phyloP scores from a whole-genome alignment of 1,139 yeast species.

The Wickerhamomyces sp. region DNA sequence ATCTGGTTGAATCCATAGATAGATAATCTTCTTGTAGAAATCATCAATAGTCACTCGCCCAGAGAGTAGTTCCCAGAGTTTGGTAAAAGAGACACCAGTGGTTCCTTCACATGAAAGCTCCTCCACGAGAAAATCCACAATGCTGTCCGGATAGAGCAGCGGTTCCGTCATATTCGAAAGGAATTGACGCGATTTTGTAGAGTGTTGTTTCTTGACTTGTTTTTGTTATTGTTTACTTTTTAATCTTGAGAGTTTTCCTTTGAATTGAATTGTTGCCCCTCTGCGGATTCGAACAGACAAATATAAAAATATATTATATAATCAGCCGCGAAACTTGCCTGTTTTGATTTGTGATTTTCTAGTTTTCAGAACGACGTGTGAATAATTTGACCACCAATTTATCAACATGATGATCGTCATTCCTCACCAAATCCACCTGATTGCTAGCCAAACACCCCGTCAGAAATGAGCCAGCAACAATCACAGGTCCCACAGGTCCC shows the following conservation, averaged over 20 bases:
- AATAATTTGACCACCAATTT: too few relatives aligned
- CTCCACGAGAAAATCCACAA: conserved; percentile 27
- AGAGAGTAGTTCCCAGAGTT: conserved; percentile 29
- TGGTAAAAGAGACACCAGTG: conserved; percentile 24
- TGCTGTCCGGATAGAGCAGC: conserved; percentile 23
- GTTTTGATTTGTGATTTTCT: neutral
- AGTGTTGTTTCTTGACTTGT: neutral
- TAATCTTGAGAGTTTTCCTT: neutral
- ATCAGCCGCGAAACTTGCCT: neutral
- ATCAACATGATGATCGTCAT: too few relatives aligned
- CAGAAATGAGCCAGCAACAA: neutral
- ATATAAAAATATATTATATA: too few relatives aligned
- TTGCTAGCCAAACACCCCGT: neutral
- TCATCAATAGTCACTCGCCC: conserved; percentile 21
- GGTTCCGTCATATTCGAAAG: neutral
- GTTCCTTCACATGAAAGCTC: conserved; percentile 29
- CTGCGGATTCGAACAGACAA: conserved; percentile 1
- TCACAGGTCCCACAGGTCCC: neutral
- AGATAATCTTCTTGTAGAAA: conserved; percentile 26
- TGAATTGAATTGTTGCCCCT: neutral
- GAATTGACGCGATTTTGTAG: neutral
- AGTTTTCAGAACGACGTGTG: neutral
- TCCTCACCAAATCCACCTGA: too few relatives aligned
- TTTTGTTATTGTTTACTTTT: neutral
- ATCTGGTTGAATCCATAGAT: conserved; percentile 30